Evolutionary conservation across 2,329 filamentous ascomycete species (phyloP), one percentile per base, ranked within the genome.

Genomic region (Purpureocillium lavendulum): DNA sequence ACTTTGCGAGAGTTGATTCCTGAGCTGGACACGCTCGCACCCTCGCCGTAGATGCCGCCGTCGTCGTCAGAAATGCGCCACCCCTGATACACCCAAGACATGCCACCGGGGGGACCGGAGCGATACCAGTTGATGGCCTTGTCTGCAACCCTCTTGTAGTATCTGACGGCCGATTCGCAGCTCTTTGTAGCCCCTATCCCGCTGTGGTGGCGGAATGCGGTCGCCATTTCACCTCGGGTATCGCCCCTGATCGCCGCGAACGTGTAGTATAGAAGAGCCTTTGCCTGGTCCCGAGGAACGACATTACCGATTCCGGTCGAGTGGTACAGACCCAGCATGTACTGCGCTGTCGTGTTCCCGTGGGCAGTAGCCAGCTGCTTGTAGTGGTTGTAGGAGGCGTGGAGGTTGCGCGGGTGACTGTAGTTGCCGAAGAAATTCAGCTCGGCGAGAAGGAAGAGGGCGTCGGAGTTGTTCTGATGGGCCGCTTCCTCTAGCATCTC

Each of bases 371-470:
- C 87, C 39, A 98, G 73, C 45, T 81, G 72, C 45, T 84, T 71
- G 61, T 97, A 98, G 65, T 87, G 76, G 48, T 75, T 70, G 57
- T 94, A 95, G 0, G 92, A 87, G 35, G 77, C 71, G 26, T 75
- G 70, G 50, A 95, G 87, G 57, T 96, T 80, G 47, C 82, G 75
- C 2, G 90, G 89, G 54, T 96, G 76, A 16, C 86, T 84, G 62
- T 83, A 94, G 62, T 97, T 96, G 57, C 92, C 92, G 54, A 92
- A 88, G 62, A 97, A 97, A 67, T 94, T 95, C 73, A 98, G 82
- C 58, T 98, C 87, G 14, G 87, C 92, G 17, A 98, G 73, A 13
- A 94, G 70, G 55, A 84, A 95, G 34, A 97, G 77, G 5, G 92
- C 92, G 59, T 98, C 89, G 2, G 86, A 75, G 55, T 87, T 79